phyloP scores from a whole-genome alignment of 1,139 yeast genomes.

The Scheffersomyces lignicola region DNA sequence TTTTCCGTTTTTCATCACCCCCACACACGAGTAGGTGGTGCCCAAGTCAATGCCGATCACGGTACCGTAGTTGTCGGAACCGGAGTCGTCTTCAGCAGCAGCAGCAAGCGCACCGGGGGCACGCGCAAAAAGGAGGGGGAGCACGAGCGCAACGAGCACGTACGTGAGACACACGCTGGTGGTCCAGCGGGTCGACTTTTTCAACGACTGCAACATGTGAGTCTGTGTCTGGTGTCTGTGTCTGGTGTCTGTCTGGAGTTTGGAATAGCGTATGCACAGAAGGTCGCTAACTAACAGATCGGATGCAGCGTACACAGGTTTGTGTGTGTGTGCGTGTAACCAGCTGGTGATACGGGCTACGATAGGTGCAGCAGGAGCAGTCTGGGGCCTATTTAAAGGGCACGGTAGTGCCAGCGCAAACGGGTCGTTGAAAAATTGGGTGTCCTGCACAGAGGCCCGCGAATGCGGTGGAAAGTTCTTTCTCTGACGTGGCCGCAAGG shows the following conservation, averaged over 20 bases:
- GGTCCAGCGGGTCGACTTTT: conserved; percentile 13
- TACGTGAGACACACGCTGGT: conserved; percentile 16
- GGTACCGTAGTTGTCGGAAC: conserved; percentile 65
- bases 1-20: conserved; percentile 88
- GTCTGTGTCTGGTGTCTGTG: not conserved
- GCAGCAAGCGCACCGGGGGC: conserved; percentile 31
- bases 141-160: conserved; percentile 25
- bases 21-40: conserved; percentile 88
- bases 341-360: no score
- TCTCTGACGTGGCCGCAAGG: not conserved
- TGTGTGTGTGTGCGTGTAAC: no score
- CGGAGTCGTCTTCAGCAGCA: conserved; percentile 36
- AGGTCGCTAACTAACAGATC: not conserved
- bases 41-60: conserved; percentile 90
- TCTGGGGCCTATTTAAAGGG: no score
- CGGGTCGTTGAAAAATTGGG: not conserved
- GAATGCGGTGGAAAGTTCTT: not conserved
- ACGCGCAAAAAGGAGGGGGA: conserved; percentile 55
- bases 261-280: conserved; percentile 1
- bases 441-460: no score
- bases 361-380: no score
- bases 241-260: not conserved
- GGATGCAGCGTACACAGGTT: no score
- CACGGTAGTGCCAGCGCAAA: conserved; percentile 1
- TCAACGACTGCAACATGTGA: conserved; percentile 8